Conservation (phyloP, 1,284 basidiomycete genomes). For the Irpex lacteus region DNA sequence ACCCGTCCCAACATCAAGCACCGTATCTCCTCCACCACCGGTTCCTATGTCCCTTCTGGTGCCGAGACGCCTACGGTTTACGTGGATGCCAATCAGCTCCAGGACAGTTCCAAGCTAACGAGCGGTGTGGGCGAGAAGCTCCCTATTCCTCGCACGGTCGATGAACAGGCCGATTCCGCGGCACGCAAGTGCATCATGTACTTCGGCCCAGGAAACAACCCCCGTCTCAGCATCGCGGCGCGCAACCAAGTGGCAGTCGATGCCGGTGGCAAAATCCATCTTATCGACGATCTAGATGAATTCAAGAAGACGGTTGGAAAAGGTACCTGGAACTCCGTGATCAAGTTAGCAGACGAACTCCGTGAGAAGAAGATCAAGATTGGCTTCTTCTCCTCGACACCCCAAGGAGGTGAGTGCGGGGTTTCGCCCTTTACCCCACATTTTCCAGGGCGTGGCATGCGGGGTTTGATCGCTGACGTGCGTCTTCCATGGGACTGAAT, state of each 20-base stretch:
- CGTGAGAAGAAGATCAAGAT: constrained; percentile 82
- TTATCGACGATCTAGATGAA: constrained; percentile 73
- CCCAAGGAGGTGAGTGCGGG: constrained; percentile 69
- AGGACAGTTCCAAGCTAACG: constrained; percentile 39
- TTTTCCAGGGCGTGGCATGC: constrained; percentile 10
- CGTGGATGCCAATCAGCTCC: constrained; percentile 48
- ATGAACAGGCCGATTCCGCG: constrained; percentile 81
- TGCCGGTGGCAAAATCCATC: constrained; percentile 74
- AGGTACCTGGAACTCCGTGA: constrained; percentile 76
- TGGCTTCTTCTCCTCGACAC: constrained; percentile 87
- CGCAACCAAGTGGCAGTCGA: constrained; percentile 82
- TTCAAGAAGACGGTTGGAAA: constrained; percentile 64
- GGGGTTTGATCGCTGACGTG: constrained; percentile 24
- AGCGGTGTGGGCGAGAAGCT: constrained; percentile 50
- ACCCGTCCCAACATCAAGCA: constrained; percentile 76
- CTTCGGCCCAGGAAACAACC: constrained; percentile 77
- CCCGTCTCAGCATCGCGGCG: constrained; percentile 72
- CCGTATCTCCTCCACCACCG: constrained; percentile 72
- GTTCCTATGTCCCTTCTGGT: constrained; percentile 71
- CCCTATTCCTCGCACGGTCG: constrained; percentile 71
- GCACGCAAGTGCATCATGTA: constrained; percentile 80
- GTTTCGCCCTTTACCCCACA: constrained; percentile 8
- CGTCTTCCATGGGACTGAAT: constrained; percentile 20
- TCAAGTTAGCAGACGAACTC: constrained; percentile 77
- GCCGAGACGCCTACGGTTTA: constrained; percentile 70